Base-by-base conservation (phyloP, 768 basidiomycete genomes). In the Hypholoma fasciculare region DNA sequence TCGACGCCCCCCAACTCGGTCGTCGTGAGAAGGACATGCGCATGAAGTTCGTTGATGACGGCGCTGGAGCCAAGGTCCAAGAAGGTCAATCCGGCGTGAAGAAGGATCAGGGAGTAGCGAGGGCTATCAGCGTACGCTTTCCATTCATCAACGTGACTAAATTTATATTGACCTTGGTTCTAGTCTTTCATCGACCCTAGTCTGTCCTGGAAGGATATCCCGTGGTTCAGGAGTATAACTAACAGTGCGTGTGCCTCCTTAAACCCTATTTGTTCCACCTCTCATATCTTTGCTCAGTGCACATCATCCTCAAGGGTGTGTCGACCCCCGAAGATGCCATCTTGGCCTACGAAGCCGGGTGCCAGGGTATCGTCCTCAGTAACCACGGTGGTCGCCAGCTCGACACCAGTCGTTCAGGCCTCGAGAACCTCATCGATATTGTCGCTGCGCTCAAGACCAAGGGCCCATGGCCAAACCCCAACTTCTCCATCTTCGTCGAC, bases 11-110 rank as follows among this genome's bases (percentile, higher is more conserved):
- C 6, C 95, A 97, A 64, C 86, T 98, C 9, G 96, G 96, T 44
- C 84, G 95, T 12, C 83, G 96, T 58, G 95, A 96, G 71, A 95
- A 96, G 86, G 96, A 98, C 68, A 98, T 98, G 95, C 82, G 96
- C 23, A 90, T 90, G 86, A 96, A 94, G 69, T 98, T 98, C 60
- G 94, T 90, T 2, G 89, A 88, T 36, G 86, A 86, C 63, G 82
- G 82, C 19, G 79, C 81, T 11, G 84, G 82, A 58, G 81, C 84
- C 8, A 77, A 72, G 23, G 82, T 65, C 11, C 64, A 80, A 61
- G 69, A 76, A 27, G 87, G 85, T 2, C 75, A 79, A 13, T 68
- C 76, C 39, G 79, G 76, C 7, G 84, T 95, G 44, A 88, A 95
- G 66, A 84, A 90, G 43, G 87, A 90, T 52, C 92, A 97, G 69